Conservation (phyloP, 2,329 filamentous ascomycete genomes). For the Arthrinium phaeospermum region DNA sequence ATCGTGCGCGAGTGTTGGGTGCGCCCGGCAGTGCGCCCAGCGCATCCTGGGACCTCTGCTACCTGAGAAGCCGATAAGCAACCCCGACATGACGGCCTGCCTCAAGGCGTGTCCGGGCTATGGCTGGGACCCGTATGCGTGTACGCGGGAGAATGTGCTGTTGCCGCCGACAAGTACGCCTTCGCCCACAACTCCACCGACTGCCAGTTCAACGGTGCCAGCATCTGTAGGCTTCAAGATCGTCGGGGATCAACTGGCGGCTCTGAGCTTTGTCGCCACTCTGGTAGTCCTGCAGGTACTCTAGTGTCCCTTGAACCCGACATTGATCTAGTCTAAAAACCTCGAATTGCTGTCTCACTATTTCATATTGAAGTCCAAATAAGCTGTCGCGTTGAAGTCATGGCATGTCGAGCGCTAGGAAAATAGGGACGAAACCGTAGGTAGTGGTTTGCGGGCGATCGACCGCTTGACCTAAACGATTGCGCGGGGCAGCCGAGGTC, state of each 20-base stretch:
- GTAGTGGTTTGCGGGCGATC: neutral
- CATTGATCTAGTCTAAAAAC: neutral
- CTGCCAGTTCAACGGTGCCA: neutral
- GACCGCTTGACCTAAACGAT: neutral
- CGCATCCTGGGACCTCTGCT: neutral
- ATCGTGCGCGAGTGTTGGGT: neutral
- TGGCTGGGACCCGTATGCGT: neutral
- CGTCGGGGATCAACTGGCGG: neutral
- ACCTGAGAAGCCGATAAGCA: neutral
- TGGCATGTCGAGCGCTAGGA: neutral
- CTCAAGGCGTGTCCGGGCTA: neutral
- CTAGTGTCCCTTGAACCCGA: neutral
- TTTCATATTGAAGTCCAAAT: neutral
- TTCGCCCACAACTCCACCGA: neutral
- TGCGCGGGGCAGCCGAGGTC: slow-evolving; percentile 14
- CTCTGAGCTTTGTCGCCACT: neutral
- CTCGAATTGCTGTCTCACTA: neutral
- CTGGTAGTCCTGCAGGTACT: neutral
- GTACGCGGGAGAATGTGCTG: neutral
- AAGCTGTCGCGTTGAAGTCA: neutral
- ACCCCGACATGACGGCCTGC: neutral
- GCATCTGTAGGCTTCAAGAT: neutral
- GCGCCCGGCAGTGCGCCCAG: neutral
- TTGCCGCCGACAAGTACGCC: neutral
- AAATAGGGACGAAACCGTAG: neutral